These are phyloP conservation scores for Cyberlindnera mississippiensis DNA, from an alignment of 805 yeast species.

Conservation along the genomic window DNA sequence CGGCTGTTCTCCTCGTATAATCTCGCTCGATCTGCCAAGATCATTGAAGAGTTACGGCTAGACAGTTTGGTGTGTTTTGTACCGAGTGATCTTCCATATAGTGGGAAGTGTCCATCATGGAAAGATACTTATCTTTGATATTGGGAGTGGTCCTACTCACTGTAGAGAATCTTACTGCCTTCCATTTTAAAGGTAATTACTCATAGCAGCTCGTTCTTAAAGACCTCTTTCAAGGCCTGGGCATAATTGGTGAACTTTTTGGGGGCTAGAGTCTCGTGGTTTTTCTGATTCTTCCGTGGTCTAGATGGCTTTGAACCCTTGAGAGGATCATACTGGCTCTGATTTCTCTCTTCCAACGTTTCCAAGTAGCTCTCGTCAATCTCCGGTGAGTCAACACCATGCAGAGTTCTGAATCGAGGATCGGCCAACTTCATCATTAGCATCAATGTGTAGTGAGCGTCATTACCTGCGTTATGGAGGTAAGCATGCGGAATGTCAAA, in stretches of 20 bases:
- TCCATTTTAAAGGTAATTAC: no score
- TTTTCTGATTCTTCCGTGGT: conserved; percentile 5
- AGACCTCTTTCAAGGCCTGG: not conserved
- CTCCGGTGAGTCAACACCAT: conserved; percentile 1
- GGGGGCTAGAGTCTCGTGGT: conserved; percentile 3
- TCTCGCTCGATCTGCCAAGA: no score
- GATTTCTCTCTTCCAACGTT: not conserved
- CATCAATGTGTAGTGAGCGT: conserved; percentile 56
- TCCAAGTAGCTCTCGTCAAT: not conserved
- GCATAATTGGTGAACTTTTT: not conserved
- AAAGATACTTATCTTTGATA: no score
- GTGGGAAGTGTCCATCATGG: no score
- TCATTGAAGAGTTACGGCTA: no score
- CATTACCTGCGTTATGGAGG: conserved; percentile 71
- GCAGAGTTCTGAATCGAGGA: conserved; percentile 32
- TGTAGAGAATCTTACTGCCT: no score
- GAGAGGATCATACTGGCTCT: conserved; percentile 1
- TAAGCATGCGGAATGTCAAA: conserved; percentile 52
- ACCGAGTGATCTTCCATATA: no score
- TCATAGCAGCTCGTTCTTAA: not conserved
- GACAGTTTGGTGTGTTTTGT: no score
- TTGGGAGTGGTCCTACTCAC: no score
- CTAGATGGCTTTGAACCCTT: not conserved
- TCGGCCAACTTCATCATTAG: conserved; percentile 50
- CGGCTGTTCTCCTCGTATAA: no score